A percentile compares a stretch with the other conserved stretches of the same genome.
Evolutionary conservation across 257 asterid genomes (phyloP).

Genomic region (Solanum boliviense): DNA sequence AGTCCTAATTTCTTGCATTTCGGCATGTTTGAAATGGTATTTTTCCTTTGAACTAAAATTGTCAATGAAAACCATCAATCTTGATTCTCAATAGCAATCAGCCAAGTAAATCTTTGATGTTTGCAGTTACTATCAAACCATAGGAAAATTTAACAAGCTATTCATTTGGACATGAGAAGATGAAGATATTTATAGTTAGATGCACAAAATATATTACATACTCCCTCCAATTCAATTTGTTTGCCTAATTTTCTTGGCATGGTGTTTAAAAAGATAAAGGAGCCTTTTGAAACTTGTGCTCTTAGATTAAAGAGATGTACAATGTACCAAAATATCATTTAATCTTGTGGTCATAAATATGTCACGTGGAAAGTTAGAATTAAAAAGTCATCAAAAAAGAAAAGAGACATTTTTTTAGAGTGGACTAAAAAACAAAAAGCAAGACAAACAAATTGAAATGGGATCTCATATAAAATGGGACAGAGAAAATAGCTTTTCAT

Average conservation of each 20-base stretch:
- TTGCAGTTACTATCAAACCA: not conserved
- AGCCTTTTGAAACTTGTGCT: not conserved
- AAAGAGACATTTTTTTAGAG: not conserved
- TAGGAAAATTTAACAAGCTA: not conserved
- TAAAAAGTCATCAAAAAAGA: not conserved
- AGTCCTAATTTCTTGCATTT: not conserved
- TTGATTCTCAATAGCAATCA: not conserved
- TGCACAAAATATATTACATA: not conserved
- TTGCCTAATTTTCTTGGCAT: not conserved
- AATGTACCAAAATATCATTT: no score
- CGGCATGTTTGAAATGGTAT: not conserved
- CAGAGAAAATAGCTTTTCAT: not conserved
- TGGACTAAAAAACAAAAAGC: not conserved
- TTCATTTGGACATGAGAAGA: not conserved
- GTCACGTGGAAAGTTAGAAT: not conserved
- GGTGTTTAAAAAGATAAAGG: not conserved
- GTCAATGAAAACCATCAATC: not conserved
- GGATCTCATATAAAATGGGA: not conserved
- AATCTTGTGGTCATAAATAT: not conserved
- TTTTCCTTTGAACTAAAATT: not conserved
- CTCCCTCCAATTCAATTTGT: not conserved
- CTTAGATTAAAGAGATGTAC: not conserved
- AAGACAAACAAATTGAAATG: not conserved
- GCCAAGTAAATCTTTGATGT: not conserved
- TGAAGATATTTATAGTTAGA: not conserved